Evolutionary conservation across 805 yeast species (phyloP), one percentile per base, ranked within the genome.

Genomic region (Candida tallmaniae): DNA sequence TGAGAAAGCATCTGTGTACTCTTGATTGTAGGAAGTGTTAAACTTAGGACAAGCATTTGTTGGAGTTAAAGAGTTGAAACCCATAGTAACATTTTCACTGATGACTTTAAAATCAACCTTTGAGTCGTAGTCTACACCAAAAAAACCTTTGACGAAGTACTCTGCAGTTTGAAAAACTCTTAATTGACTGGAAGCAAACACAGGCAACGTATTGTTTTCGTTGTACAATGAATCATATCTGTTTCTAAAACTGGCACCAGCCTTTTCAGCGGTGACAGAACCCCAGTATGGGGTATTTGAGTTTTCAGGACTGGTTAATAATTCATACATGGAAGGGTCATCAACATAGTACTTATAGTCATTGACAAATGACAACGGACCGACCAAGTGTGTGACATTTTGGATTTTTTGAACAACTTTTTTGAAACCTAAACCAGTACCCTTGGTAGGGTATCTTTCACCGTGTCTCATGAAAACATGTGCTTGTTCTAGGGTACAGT

Each of bases 391-490:
- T n/a, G n/a, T n/a, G n/a, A n/a, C n/a, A n/a, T n/a, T n/a, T 5
- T 49, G 46, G 28, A 64, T 42, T 34, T 56, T 54, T 8, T 34
- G 18, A 42, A 44, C 36, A 17, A 59, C 41, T 5, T 47, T 40
- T 34, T 61, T 58, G 29, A 49, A 50, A 7, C 28, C 16, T 26
- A 41, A 44, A 6, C 68, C 68, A 23, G 41, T 41, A 16, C 48
- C 38, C 13, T 37, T 45, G 12, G 65, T 49, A 8, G 70, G 65
- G 50, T 68, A 83, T 42, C 94, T 63, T 54, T 84, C 90, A 16
- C 90, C 94, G 48, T 85, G 94, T 47, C 95, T 71, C 39, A 78
- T 76, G 34, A 81, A 58, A 16, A 83, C 57, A 44, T 80, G 86
- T 8, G 80, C 85, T 54, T 82, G 90, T 42, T 73, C 73, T 34